Evolutionary conservation across 441 rosid genomes (phyloP), one percentile per base, ranked within the genome.

Genomic region (Adansonia madagascariensis): DNA sequence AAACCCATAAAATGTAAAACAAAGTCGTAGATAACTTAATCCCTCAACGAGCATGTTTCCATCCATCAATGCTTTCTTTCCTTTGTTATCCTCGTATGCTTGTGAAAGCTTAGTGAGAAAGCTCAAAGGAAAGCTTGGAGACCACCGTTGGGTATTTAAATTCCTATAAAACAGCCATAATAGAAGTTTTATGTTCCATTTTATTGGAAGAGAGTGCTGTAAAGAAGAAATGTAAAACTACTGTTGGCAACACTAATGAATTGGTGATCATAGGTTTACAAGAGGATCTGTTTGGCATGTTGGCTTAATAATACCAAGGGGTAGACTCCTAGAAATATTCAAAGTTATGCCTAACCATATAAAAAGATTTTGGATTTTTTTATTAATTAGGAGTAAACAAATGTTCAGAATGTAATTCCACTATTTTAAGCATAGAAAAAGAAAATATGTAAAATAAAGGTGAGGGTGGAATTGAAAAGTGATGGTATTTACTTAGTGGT

Each of bases 31-130:
- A 4, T 20, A 20, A 18, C 27, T 57, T 57, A 63, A 39, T 63
- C 47, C 68, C 18, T 63, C 68, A 63, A 35, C 68, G 35, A 14
- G 41, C 20, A 35, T 63, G 68, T 43, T 63, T 63, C 46, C 11
- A 17, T 15, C 68, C 22, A 15, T 46, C 44, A 31, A 31, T 31
- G 18, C 67, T 41, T 41, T 41, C 31, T 65, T 43, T 22, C 4
- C 64, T 60, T 60, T 24, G n/a, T 22, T 60, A 60, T 63, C 20
- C 46, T 39, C 6, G 0, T 39, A 39, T 39, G 24, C 41, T 64
- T 64, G 69, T 35, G 69, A n/a, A 44, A 39, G 24, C 12, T 39
- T 39, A 64, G 69, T 3, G 11, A 6, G 17, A 39, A 64, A 39
- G 43, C 22, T 17, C 7, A 64, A 31, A 35, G 69, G 49, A 15